Evolutionary conservation across 495 filamentous ascomycete genomes (phyloP), one percentile per base, ranked within the genome.

Genomic region (Trichoderma orchidacearum): DNA sequence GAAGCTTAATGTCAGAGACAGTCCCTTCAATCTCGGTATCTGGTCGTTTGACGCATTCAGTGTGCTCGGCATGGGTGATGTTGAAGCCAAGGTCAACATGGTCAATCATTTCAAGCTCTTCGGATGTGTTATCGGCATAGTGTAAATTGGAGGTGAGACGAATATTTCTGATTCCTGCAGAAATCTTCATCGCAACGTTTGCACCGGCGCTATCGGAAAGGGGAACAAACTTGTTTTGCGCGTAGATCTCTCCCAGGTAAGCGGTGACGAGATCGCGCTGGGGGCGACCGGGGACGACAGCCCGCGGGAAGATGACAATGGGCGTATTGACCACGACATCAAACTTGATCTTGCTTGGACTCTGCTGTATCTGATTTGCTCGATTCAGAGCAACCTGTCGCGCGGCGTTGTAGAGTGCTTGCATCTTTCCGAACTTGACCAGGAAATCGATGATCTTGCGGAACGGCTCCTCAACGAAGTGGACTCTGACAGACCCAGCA

Each of bases 371-470:
- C 66, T 96, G 89, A 52, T 80, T 94, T 6, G 93, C 93, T 67
- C 95, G 91, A 58, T 87, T 91, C 25, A 90, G 87, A n/a, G 93
- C 93, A 53, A 93, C 93, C 68, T 91, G 89, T 25, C 94, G 82
- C 21, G 93, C 93, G 18, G 93, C 92, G 67, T 98, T 97, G 77
- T 95, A 97, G 51, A 98, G 90, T 23, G 93, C 90, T 69, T 97
- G 93, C 93, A 98, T 98, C 71, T 95, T 95, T 57, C 93, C 93
- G 64, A 98, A 98, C 62, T 98, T 98, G 63, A 98, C 88, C 29
- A 90, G 75, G 70, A 97, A 98, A 64, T 95, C 87, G 70, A 97
- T 88, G 58, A 98, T 98, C 71, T 97, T 97, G 38, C 94, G 86
- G 73, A 96, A 97, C 4, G 93, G 93, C 66, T 97, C 93, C 61